A percentile compares a stretch with the other conserved stretches of the same genome.
Conservation (phyloP, 1,139 yeast genomes). For the Taphrina betulina region DNA sequence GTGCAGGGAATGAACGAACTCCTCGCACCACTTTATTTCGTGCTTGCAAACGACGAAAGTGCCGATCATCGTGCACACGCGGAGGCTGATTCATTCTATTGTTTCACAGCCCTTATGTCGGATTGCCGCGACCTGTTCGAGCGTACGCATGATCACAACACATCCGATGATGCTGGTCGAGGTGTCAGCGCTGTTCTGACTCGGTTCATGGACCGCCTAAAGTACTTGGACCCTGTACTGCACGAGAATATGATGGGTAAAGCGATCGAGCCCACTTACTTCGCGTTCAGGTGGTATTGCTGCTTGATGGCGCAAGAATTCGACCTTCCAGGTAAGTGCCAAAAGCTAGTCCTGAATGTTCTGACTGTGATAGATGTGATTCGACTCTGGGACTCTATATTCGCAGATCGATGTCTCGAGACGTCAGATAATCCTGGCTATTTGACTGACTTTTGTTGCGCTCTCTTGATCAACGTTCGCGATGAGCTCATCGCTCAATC, state of each 20-base stretch:
- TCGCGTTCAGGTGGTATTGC: constrained; percentile 24
- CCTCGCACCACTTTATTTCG: constrained; percentile 27
- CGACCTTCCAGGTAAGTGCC: no score
- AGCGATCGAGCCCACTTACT: constrained; percentile 13
- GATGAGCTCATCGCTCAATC: background rate
- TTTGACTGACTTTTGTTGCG: constrained; percentile 25
- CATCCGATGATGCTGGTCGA: constrained; percentile 15
- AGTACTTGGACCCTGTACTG: constrained; percentile 8
- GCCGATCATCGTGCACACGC: constrained; percentile 4
- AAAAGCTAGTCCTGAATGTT: no score
- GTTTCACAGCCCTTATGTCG: constrained; percentile 22
- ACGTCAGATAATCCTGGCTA: constrained; percentile 2
- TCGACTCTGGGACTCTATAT: constrained; percentile 20
- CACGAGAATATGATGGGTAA: constrained; percentile 11
- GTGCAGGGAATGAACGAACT: constrained; percentile 31
- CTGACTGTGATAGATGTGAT: constrained; percentile 32
- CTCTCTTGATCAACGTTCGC: constrained; percentile 16
- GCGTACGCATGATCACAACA: constrained; percentile 19
- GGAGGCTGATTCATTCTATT: constrained; percentile 22
- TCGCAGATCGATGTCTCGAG: constrained; percentile 12
- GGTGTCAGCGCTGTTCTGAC: constrained; percentile 21
- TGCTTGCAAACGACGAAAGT: constrained; percentile 6
- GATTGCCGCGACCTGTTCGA: constrained; percentile 20
- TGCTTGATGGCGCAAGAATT: constrained; percentile 18
- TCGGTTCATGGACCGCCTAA: constrained; percentile 24